These are phyloP conservation scores for Trametes gibbosa DNA, from an alignment of 768 basidiomycete genomes.

Conservation along the genomic window DNA sequence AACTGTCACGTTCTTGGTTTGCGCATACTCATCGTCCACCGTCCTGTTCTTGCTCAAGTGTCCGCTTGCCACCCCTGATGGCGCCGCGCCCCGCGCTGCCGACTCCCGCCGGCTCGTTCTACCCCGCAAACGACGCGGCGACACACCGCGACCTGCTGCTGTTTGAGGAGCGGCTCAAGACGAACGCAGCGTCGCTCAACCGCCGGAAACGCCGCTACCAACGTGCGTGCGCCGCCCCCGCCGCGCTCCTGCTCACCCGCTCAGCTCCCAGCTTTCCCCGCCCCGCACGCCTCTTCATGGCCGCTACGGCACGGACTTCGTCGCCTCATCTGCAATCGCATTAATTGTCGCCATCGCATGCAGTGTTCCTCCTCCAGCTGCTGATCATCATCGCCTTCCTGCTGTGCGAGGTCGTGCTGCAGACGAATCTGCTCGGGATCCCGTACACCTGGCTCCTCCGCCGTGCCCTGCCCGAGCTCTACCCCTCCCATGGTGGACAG, in stretches of 20 bases:
- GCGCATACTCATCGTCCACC: not conserved
- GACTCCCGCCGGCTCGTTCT: constrained; percentile 35
- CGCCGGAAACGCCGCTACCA: constrained; percentile 81
- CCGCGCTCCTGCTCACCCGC: not conserved
- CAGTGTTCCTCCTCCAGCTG: constrained; percentile 76
- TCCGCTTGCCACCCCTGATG: not conserved
- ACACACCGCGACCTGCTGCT: constrained; percentile 87
- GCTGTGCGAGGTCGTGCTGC: constrained; percentile 70
- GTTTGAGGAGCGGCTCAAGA: constrained; percentile 96
- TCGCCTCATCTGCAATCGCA: not conserved
- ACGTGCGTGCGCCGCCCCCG: constrained; percentile 43
- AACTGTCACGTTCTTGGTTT: too few relatives aligned
- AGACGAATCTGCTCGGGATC: constrained; percentile 62
- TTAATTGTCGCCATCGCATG: not conserved
- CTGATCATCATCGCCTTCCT: constrained; percentile 67
- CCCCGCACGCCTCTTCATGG: too few relatives aligned
- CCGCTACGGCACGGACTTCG: not conserved
- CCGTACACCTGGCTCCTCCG: constrained; percentile 56
- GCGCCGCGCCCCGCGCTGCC: constrained; percentile 11
- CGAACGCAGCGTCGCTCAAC: constrained; percentile 80
- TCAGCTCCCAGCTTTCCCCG: not conserved
- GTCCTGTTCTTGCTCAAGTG: not conserved
- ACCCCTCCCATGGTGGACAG: constrained; percentile 26
- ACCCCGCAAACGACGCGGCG: constrained; percentile 69
- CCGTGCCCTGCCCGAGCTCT: constrained; percentile 50